Conservation (phyloP, 495 filamentous ascomycete genomes). For the Lineolata rhizophorae region DNA sequence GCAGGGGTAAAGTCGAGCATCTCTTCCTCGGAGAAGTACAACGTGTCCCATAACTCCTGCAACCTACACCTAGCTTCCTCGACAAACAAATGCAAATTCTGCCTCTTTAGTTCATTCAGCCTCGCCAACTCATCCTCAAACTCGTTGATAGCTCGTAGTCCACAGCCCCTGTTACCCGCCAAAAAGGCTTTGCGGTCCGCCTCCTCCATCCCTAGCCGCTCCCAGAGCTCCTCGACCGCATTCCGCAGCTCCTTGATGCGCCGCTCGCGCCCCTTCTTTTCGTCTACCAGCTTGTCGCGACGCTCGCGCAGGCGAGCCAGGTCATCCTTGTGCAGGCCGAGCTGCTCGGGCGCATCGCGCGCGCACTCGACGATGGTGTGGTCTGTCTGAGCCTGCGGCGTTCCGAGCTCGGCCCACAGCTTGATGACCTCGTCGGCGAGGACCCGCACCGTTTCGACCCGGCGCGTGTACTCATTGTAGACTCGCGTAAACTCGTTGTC, state of each 20-base stretch:
- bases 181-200: conserved; percentile 66
- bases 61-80: conserved; percentile 79
- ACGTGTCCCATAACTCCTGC: conserved; percentile 79
- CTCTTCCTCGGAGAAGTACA: conserved; percentile 93
- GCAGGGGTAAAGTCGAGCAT: conserved; percentile 94
- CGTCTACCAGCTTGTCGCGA: conserved; percentile 73
- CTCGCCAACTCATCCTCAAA: conserved; percentile 74
- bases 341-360: conserved; percentile 72
- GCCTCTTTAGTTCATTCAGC: conserved; percentile 77
- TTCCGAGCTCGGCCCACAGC: conserved; percentile 88
- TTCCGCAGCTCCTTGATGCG: conserved; percentile 52
- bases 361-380: conserved; percentile 66
- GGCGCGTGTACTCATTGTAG: conserved; percentile 81
- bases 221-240: conserved; percentile 68
- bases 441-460: conserved; percentile 49
- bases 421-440: conserved; percentile 70
- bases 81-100: conserved; percentile 87
- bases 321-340: conserved; percentile 77
- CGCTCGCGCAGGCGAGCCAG: conserved; percentile 45
- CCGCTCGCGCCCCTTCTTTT: conserved; percentile 73
- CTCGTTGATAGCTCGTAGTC: conserved; percentile 74
- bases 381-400: conserved; percentile 82
- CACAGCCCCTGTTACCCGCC: conserved; percentile 48
- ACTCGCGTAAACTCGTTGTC: conserved; percentile 82
- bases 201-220: conserved; percentile 65